phyloP scores from a whole-genome alignment of 208 protist species.

The Trypanosoma avium region DNA sequence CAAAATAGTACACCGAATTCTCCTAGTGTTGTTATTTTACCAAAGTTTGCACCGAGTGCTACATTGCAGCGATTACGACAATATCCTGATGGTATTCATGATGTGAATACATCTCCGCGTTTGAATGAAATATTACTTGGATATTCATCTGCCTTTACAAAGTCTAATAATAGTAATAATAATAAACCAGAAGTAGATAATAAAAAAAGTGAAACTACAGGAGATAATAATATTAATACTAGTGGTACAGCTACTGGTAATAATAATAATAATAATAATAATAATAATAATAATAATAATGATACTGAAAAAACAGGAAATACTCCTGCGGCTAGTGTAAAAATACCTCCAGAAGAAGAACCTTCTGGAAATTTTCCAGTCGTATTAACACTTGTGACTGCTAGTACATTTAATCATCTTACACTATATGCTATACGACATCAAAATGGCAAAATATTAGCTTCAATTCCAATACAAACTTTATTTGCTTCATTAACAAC shows the following conservation, averaged over 20 bases:
- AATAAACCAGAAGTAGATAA: conserved; percentile 4
- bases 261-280: conserved; percentile 2
- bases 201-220: background rate
- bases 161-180: background rate
- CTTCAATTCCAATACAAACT: conserved; percentile 62
- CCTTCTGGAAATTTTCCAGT: conserved; percentile 39
- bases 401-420: conserved; percentile 81
- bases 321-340: background rate
- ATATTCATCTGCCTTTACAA: conserved; percentile 13
- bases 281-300: background rate
- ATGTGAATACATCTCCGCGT: conserved; percentile 48
- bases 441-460: conserved; percentile 60
- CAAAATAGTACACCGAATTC: too few relatives aligned
- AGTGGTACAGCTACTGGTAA: background rate
- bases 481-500: conserved; percentile 58
- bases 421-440: conserved; percentile 66
- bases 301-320: background rate
- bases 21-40: conserved; percentile 17
- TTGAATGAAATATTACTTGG: conserved; percentile 47
- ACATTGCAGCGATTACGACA: conserved; percentile 45
- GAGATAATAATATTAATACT: background rate
- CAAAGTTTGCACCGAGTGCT: conserved; percentile 13
- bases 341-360: background rate
- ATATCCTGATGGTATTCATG: conserved; percentile 72
- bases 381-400: conserved; percentile 72